A percentile compares a stretch with the other conserved stretches of the same genome.
phyloP scores from a whole-genome alignment of 352 stramenopile genomes.

The Aphanomyces astaci region DNA sequence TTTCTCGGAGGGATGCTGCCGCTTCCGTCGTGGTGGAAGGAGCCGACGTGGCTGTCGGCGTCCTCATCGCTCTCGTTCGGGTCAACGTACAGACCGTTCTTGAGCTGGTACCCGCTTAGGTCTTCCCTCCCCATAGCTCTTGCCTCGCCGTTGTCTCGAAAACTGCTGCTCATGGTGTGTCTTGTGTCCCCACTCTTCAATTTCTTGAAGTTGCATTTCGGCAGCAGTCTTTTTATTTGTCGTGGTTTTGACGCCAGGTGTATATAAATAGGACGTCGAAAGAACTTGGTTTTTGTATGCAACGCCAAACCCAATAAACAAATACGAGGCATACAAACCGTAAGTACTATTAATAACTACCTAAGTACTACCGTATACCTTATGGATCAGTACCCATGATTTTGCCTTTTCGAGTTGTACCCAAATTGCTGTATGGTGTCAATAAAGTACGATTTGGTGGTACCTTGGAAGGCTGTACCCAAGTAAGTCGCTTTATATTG shows the following conservation, averaged over 20 bases:
- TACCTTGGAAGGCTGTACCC: too few species aligned
- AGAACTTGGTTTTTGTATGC: conserved; percentile 1
- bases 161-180: neutral
- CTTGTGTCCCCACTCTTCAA: neutral
- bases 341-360: too few species aligned
- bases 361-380: too few species aligned
- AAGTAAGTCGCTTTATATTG: too few species aligned
- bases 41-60: neutral
- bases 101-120: neutral
- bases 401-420: too few species aligned
- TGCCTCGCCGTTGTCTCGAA: neutral
- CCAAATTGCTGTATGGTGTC: too few species aligned
- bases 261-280: neutral
- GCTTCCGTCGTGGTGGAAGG: neutral
- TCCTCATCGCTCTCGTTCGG: conserved; percentile 9
- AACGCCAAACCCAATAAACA: too few species aligned
- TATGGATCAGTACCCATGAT: too few species aligned
- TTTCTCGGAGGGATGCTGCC: neutral
- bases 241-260: neutral
- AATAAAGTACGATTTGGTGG: too few species aligned
- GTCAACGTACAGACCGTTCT: conserved; percentile 1
- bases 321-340: too few species aligned
- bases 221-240: too few species aligned
- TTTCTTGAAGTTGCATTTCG: neutral
- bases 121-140: neutral